These are phyloP conservation scores for Cryptosporidium xiaoi DNA, from an alignment of 169 alveolate genomes.

Conservation along the genomic window DNA sequence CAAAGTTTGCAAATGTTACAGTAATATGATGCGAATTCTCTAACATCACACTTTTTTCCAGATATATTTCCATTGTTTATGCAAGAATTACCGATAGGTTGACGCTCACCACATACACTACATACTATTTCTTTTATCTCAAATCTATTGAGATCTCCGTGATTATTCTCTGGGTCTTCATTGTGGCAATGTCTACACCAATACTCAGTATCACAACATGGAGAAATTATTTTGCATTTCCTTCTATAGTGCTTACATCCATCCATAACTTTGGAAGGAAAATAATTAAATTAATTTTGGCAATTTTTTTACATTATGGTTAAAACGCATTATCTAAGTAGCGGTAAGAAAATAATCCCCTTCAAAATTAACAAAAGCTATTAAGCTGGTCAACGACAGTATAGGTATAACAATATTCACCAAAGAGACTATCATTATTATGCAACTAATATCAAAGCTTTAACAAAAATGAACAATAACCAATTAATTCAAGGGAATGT, in stretches of 20 bases:
- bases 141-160: conserved; percentile 77
- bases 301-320: too few species aligned
- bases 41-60: conserved; percentile 46
- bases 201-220: conserved; percentile 72
- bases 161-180: conserved; percentile 66
- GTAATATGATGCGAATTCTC: conserved; percentile 72
- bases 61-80: conserved; percentile 8
- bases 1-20: conserved; percentile 78
- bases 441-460: too few species aligned
- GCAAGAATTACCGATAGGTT: conserved; percentile 66
- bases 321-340: too few species aligned
- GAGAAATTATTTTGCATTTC: conserved; percentile 55
- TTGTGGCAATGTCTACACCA: conserved; percentile 83
- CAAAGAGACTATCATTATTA: too few species aligned
- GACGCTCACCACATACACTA: conserved; percentile 71
- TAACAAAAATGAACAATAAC: background rate
- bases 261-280: conserved; percentile 19
- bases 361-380: too few species aligned
- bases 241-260: conserved; percentile 74
- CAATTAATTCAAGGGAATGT: conserved; percentile 15
- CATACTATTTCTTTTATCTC: conserved; percentile 76
- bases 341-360: too few species aligned
- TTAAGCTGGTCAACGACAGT: too few species aligned
- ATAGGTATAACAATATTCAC: too few species aligned
- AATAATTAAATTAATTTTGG: background rate